Evolutionary conservation across 768 basidiomycete genomes (phyloP).

Genomic region (Russula sp.): DNA sequence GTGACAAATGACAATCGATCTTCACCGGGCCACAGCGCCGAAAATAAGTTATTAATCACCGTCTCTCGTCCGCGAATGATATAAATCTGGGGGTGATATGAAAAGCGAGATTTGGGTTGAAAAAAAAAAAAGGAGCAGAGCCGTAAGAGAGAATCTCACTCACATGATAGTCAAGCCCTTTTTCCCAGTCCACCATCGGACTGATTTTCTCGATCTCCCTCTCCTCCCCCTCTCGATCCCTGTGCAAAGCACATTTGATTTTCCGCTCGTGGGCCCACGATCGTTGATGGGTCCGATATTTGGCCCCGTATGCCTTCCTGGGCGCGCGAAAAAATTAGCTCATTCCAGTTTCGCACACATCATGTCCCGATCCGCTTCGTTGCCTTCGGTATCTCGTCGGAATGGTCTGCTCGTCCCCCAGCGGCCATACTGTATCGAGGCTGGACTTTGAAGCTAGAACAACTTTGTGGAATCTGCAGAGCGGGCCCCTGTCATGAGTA

Average conservation of each 20-base stretch:
- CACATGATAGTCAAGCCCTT: constrained; percentile 7
- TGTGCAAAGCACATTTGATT: constrained; percentile 1
- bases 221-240: background rate
- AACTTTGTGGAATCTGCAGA: background rate
- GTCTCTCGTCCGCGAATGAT: constrained; percentile 2
- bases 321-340: no score
- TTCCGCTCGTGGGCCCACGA: constrained; percentile 1
- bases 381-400: constrained; percentile 15
- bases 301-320: background rate
- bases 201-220: constrained; percentile 1
- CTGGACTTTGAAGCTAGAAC: constrained; percentile 6
- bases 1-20: background rate
- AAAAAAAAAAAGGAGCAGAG: background rate
- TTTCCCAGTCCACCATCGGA: background rate
- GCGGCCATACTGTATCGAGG: background rate
- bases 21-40: constrained; percentile 9
- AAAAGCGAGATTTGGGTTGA: background rate
- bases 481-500: background rate
- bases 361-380: constrained; percentile 14
- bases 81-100: constrained; percentile 9
- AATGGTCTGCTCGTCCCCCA: background rate
- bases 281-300: background rate
- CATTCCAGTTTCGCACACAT: background rate
- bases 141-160: background rate
- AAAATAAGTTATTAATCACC: constrained; percentile 16